Conservation (phyloP, 2,329 filamentous ascomycete species). For the Beauveria bassiana region DNA sequence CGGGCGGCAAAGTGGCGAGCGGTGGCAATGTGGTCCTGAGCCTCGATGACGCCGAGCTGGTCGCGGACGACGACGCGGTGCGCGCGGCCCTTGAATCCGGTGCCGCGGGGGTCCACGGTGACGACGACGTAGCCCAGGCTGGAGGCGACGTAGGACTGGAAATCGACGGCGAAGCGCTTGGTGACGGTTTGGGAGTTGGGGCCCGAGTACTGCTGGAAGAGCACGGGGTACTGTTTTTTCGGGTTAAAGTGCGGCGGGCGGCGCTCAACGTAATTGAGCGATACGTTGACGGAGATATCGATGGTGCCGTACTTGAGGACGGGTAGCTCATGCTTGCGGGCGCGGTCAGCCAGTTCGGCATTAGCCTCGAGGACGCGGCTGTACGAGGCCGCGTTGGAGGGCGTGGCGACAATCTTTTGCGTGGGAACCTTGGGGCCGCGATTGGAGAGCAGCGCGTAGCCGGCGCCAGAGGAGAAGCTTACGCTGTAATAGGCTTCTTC, state of each 20-base stretch:
- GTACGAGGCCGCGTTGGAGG: constrained; percentile 56
- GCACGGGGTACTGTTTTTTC: constrained; percentile 80
- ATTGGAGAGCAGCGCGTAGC: constrained; percentile 80
- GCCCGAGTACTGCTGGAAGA: constrained; percentile 92
- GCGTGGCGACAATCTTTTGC: constrained; percentile 84
- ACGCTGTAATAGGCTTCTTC: constrained; percentile 71
- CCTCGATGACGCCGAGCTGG: constrained; percentile 77
- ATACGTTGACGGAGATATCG: constrained; percentile 67
- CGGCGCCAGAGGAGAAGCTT: constrained; percentile 75
- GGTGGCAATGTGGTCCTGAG: constrained; percentile 83
- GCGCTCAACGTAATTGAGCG: constrained; percentile 68
- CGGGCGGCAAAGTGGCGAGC: constrained; percentile 78
- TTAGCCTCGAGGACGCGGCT: constrained; percentile 75
- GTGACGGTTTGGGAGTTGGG: constrained; percentile 85
- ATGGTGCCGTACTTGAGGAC: constrained; percentile 76
- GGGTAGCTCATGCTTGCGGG: constrained; percentile 72
- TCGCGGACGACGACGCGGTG: constrained; percentile 75
- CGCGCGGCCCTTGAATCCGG: constrained; percentile 80
- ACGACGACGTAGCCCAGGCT: constrained; percentile 87
- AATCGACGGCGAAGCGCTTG: constrained; percentile 76
- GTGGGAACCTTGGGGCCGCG: constrained; percentile 78
- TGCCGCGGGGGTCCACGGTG: constrained; percentile 88
- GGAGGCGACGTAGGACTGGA: constrained; percentile 82
- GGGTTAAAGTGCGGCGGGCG: constrained; percentile 82
- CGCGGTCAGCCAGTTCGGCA: constrained; percentile 56